Conservation (phyloP, 768 basidiomycete genomes). For the Leccinellum rugosiceps region DNA sequence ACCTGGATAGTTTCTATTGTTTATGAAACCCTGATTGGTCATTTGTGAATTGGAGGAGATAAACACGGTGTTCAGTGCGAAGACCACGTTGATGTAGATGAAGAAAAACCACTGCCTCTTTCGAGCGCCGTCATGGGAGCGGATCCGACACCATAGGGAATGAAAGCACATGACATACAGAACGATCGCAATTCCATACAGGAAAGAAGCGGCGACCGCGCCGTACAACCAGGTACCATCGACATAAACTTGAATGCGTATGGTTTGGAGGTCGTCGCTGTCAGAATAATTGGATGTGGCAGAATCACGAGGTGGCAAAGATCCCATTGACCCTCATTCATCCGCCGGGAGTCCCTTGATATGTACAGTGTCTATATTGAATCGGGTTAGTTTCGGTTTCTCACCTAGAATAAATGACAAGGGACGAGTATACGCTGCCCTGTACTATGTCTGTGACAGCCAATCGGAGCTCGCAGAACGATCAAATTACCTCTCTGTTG, state of each 20-base stretch:
- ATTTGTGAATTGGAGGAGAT: slow-evolving; percentile 19
- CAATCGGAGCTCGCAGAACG: too few species aligned
- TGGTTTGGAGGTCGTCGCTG: slow-evolving; percentile 8
- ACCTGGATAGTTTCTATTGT: slow-evolving; percentile 31
- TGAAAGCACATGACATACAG: slow-evolving; percentile 27
- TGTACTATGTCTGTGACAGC: too few species aligned
- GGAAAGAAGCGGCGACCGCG: slow-evolving; percentile 24
- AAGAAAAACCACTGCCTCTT: slow-evolving; percentile 28
- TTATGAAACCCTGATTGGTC: slow-evolving; percentile 29
- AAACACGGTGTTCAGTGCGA: slow-evolving; percentile 28
- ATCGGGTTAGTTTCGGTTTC: neutral
- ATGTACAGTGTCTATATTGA: neutral
- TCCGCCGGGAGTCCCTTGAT: neutral
- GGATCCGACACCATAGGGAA: slow-evolving; percentile 27
- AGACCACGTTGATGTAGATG: slow-evolving; percentile 28
- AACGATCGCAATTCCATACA: slow-evolving; percentile 28
- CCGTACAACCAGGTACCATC: slow-evolving; percentile 32
- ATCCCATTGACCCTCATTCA: neutral
- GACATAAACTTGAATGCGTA: slow-evolving; percentile 13
- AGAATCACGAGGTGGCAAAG: neutral
- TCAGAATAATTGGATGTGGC: slow-evolving; percentile 12
- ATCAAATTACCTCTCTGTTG: too few species aligned
- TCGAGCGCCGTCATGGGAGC: neutral
- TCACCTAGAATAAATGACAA: too few species aligned
- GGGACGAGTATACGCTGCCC: too few species aligned